These are phyloP conservation scores for Clarireedia homoeocarpa DNA, from an alignment of 2,329 filamentous ascomycete species.

Conservation along the genomic window DNA sequence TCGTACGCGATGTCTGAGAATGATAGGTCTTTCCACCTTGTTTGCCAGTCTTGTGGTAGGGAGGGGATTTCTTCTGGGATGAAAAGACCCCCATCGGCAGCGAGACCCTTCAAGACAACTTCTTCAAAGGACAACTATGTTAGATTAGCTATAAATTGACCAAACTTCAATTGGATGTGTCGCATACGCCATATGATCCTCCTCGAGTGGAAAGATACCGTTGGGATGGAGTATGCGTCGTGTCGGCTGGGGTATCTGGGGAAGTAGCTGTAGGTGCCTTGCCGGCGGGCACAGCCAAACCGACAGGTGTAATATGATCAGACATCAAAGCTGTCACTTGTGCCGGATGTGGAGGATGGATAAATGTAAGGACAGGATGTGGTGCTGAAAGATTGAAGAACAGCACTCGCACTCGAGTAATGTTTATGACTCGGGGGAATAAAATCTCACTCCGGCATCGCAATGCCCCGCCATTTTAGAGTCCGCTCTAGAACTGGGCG, in stretches of 20 bases:
- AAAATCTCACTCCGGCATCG: not conserved
- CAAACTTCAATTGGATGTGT: slow-evolving; percentile 4
- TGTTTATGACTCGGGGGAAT: not conserved
- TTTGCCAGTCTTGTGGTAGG: slow-evolving; percentile 54
- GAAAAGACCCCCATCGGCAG: slow-evolving; percentile 80
- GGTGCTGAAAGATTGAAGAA: not conserved
- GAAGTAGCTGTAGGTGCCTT: slow-evolving; percentile 12
- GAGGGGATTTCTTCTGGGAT: slow-evolving; percentile 75
- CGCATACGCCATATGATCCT: slow-evolving; percentile 51
- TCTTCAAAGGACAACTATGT: slow-evolving; percentile 78
- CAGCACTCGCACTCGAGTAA: not conserved
- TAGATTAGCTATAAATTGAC: slow-evolving; percentile 12
- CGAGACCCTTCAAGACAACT: slow-evolving; percentile 82
- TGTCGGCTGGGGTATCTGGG: slow-evolving; percentile 15
- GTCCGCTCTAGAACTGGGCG: not conserved
- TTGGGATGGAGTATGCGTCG: slow-evolving; percentile 42
- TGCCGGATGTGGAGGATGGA: not conserved
- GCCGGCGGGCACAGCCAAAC: slow-evolving; percentile 17
- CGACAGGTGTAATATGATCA: slow-evolving; percentile 15
- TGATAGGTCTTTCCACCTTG: slow-evolving; percentile 66
- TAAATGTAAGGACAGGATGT: not conserved
- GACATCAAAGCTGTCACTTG: slow-evolving; percentile 10
- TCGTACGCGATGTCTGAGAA: slow-evolving; percentile 78
- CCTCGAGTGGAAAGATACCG: slow-evolving; percentile 55
- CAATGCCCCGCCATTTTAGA: not conserved